Percentiles rank a stretch among this genome's conserved stretches.
phyloP scores from a whole-genome alignment of 176 grass and related monocot genomes.

The Eragrostis curvula region DNA sequence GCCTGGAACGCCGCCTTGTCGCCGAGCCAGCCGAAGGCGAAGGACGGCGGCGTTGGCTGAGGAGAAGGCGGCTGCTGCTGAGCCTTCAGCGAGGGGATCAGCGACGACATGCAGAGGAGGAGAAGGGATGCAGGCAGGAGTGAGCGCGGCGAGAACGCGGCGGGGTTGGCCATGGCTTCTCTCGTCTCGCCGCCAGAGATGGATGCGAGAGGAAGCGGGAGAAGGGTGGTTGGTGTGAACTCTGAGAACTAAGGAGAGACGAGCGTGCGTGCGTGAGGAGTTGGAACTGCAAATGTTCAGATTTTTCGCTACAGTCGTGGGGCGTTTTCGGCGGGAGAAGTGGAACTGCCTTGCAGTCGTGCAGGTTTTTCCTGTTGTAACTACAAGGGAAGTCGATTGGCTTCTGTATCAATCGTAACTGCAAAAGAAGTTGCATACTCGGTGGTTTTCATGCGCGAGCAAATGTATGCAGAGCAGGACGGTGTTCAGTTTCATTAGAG shows the following conservation, averaged over 20 bases:
- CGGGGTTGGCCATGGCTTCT: conserved; percentile 1
- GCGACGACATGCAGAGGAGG: conserved; percentile 11
- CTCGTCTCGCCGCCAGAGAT: background rate
- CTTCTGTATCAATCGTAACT: too few relatives aligned
- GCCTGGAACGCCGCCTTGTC: conserved; percentile 49
- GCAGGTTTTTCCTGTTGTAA: too few relatives aligned
- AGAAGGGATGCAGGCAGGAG: background rate
- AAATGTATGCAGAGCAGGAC: too few relatives aligned
- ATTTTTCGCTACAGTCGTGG: background rate
- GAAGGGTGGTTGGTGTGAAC: background rate
- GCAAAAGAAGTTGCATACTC: too few relatives aligned
- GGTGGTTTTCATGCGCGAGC: too few relatives aligned
- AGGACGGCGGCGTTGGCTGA: conserved; percentile 11
- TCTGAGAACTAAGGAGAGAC: background rate
- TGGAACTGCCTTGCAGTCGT: too few relatives aligned
- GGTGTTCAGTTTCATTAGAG: too few relatives aligned
- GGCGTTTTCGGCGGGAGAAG: too few relatives aligned
- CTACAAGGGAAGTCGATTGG: too few relatives aligned
- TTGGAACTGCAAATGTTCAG: background rate
- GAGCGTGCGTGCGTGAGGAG: background rate
- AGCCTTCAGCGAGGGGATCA: background rate
- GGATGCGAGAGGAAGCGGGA: background rate
- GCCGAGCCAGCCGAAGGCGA: conserved; percentile 58
- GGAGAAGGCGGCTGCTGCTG: background rate
- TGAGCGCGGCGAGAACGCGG: background rate